A percentile compares a stretch with the other conserved stretches of the same genome.
These are phyloP conservation scores for Verticillium nonalfalfae DNA, from an alignment of 2,329 filamentous ascomycete genomes.

Conservation along the genomic window DNA sequence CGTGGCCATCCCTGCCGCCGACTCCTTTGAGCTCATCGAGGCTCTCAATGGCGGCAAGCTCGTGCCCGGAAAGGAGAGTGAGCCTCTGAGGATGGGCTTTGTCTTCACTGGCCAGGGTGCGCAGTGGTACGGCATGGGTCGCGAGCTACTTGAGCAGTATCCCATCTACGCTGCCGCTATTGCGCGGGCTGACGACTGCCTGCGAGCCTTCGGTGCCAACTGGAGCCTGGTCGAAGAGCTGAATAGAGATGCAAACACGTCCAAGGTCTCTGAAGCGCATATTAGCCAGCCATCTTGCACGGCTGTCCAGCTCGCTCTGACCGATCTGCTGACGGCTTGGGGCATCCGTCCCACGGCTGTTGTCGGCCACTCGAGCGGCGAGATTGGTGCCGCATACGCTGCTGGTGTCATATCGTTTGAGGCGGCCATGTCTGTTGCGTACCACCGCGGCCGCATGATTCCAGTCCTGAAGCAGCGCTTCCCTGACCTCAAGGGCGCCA, in stretches of 20 bases:
- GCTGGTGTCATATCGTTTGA: constrained; percentile 24
- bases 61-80: constrained; percentile 26
- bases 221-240: constrained; percentile 13
- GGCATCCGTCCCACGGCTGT: constrained; percentile 24
- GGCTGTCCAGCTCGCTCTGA: constrained; percentile 29
- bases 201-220: not conserved
- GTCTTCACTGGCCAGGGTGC: constrained; percentile 14
- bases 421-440: constrained; percentile 30
- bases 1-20: not conserved
- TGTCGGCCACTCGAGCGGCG: constrained; percentile 36
- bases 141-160: constrained; percentile 7
- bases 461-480: constrained; percentile 13
- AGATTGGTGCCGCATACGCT: constrained; percentile 38
- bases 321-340: constrained; percentile 26
- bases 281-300: constrained; percentile 26
- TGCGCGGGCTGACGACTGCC: constrained; percentile 7
- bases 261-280: constrained; percentile 12
- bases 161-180: constrained; percentile 8
- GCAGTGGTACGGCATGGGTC: constrained; percentile 12
- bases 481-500: constrained; percentile 11
- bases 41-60: constrained; percentile 31
- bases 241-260: constrained; percentile 1
- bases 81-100: constrained; percentile 12
- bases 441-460: constrained; percentile 26
- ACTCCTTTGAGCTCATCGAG: constrained; percentile 2